These are phyloP conservation scores for Pythium brassicae DNA, from an alignment of 352 stramenopile genomes.

Conservation along the genomic window DNA sequence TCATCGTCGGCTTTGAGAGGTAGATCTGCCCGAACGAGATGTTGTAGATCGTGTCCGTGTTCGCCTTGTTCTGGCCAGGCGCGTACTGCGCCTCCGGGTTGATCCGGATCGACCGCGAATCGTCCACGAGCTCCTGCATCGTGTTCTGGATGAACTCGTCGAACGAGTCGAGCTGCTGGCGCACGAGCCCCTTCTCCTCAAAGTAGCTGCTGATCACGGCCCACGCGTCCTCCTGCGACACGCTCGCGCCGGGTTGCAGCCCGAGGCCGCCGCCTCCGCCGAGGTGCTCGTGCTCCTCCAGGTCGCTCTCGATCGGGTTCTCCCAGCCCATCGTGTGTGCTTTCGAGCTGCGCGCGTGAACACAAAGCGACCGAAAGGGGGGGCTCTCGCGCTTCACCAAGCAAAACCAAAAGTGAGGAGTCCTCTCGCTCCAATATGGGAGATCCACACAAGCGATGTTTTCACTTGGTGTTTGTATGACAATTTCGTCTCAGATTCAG, in stretches of 20 bases:
- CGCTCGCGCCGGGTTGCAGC: constrained; percentile 62
- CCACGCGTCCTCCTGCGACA: constrained; percentile 99
- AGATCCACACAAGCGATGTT: no score
- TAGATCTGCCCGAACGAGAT: constrained; percentile 99
- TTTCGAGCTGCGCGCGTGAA: neutral
- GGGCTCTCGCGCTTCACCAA: neutral
- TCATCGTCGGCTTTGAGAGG: constrained; percentile 95
- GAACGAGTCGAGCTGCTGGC: constrained; percentile 99
- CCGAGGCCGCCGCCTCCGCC: constrained; percentile 25
- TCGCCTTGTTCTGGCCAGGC: constrained; percentile 90
- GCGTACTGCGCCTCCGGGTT: constrained; percentile 96
- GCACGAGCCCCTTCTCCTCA: constrained; percentile 99
- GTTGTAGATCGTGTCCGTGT: constrained; percentile 91
- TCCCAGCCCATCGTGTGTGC: constrained; percentile 58
- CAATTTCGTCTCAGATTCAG: no score
- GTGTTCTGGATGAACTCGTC: constrained; percentile 99
- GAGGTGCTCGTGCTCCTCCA: constrained; percentile 32
- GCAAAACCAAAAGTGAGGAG: constrained; percentile 34
- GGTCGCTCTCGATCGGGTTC: constrained; percentile 58
- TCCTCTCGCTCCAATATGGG: no score
- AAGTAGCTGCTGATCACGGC: constrained; percentile 99
- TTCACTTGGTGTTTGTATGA: no score
- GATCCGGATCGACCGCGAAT: constrained; percentile 96
- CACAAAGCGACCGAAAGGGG: constrained; percentile 11
- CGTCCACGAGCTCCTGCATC: constrained; percentile 99